These are phyloP conservation scores for Arachnomyces sp. DNA, from an alignment of 2,329 filamentous ascomycete species.

Conservation along the genomic window DNA sequence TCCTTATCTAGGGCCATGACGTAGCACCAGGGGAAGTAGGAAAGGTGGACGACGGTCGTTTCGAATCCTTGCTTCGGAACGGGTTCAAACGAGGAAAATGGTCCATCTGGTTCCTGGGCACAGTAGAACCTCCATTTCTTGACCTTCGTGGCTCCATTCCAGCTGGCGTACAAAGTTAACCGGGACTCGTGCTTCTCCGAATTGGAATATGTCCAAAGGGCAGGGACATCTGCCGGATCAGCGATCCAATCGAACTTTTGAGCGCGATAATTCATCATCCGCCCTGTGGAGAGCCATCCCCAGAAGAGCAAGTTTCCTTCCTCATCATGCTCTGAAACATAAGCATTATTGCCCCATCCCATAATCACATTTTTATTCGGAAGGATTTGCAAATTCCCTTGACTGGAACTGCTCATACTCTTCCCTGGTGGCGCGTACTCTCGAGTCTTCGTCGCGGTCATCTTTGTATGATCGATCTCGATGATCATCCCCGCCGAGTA, in stretches of 20 bases:
- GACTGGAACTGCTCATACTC: slow-evolving; percentile 27
- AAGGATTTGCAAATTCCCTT: slow-evolving; percentile 33
- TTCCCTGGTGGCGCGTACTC: slow-evolving; percentile 22
- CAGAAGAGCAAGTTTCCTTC: slow-evolving; percentile 32
- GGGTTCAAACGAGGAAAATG: slow-evolving; percentile 23
- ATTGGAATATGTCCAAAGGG: slow-evolving; percentile 32
- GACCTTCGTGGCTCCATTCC: slow-evolving; percentile 35
- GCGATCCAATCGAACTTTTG: slow-evolving; percentile 37
- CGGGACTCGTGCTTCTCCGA: slow-evolving; percentile 18
- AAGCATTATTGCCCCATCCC: slow-evolving; percentile 37
- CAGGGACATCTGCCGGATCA: slow-evolving; percentile 33
- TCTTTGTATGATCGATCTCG: slow-evolving; percentile 28
- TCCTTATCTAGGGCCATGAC: slow-evolving; percentile 29
- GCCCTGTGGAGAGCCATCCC: slow-evolving; percentile 26
- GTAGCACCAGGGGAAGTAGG: slow-evolving; percentile 26
- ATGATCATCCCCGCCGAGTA: slow-evolving; percentile 35
- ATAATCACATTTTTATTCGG: slow-evolving; percentile 32
- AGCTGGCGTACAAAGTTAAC: slow-evolving; percentile 32
- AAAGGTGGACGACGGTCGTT: slow-evolving; percentile 24
- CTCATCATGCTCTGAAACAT: slow-evolving; percentile 32
- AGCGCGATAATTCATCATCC: slow-evolving; percentile 36
- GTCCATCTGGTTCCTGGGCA: slow-evolving; percentile 21
- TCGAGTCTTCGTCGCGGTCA: slow-evolving; percentile 27
- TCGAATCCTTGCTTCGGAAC: slow-evolving; percentile 32
- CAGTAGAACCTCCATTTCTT: slow-evolving; percentile 30